These are phyloP conservation scores for Daldinia bambusicola DNA, from an alignment of 495 filamentous ascomycete genomes.

Conservation along the genomic window DNA sequence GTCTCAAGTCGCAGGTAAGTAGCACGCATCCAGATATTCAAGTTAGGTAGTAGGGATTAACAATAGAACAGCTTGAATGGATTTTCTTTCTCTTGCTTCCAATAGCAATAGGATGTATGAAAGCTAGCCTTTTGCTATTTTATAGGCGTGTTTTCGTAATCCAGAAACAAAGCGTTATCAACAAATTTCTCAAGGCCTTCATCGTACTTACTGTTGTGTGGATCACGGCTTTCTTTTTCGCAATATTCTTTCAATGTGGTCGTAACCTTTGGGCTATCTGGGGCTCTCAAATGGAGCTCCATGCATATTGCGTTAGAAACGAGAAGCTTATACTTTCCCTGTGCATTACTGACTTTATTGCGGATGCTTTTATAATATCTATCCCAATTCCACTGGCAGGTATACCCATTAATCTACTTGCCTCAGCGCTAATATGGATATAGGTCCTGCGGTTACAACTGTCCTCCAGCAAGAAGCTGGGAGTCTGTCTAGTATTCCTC, in stretches of 20 bases:
- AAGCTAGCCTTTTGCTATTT: slow-evolving; percentile 43
- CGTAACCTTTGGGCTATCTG: slow-evolving; percentile 31
- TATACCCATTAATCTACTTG: background rate
- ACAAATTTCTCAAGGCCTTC: slow-evolving; percentile 24
- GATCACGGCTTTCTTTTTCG: slow-evolving; percentile 36
- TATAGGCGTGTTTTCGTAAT: slow-evolving; percentile 42
- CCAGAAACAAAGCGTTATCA: slow-evolving; percentile 15
- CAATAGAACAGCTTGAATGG: slow-evolving; percentile 34
- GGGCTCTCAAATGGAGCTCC: slow-evolving; percentile 21
- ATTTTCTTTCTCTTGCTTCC: slow-evolving; percentile 36
- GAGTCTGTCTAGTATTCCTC: slow-evolving; percentile 35
- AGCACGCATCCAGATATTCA: background rate
- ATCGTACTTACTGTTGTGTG: slow-evolving; percentile 15
- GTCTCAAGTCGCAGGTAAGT: slow-evolving; percentile 24
- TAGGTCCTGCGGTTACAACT: slow-evolving; percentile 38
- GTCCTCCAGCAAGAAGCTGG: slow-evolving; percentile 29
- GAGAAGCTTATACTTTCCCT: slow-evolving; percentile 24
- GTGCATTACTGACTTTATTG: slow-evolving; percentile 43
- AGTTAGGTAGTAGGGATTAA: background rate
- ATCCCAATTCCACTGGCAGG: slow-evolving; percentile 43
- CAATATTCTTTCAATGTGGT: slow-evolving; percentile 38
- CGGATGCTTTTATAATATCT: slow-evolving; percentile 38
- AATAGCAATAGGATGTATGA: slow-evolving; percentile 39
- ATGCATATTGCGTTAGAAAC: slow-evolving; percentile 18
- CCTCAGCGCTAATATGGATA: background rate